Evolutionary conservation across 805 yeast genomes (phyloP).

Genomic region (Candida parachauliodes): DNA sequence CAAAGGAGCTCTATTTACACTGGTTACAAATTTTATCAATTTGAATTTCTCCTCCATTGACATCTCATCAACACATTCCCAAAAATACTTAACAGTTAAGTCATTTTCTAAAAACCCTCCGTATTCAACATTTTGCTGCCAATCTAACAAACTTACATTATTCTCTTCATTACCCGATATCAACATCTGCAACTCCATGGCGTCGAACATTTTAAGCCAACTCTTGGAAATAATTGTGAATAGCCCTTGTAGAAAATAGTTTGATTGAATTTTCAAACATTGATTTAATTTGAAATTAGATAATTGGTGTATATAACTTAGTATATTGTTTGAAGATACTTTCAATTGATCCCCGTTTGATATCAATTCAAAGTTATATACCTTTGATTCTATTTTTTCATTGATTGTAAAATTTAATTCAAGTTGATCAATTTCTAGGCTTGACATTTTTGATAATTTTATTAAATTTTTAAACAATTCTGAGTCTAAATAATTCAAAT

Average conservation of each 20-base stretch:
- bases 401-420: slow-evolving; percentile 67
- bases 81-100: slow-evolving; percentile 60
- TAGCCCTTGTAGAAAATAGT: slow-evolving; percentile 66
- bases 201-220: slow-evolving; percentile 85
- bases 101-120: slow-evolving; percentile 60
- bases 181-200: slow-evolving; percentile 78
- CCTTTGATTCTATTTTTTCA: slow-evolving; percentile 39
- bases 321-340: slow-evolving; percentile 59
- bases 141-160: slow-evolving; percentile 68
- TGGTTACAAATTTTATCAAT: slow-evolving; percentile 83
- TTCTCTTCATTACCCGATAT: slow-evolving; percentile 77
- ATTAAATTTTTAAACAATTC: slow-evolving; percentile 63
- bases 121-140: slow-evolving; percentile 57
- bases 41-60: slow-evolving; percentile 55
- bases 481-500: slow-evolving; percentile 65
- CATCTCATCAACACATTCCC: slow-evolving; percentile 76
- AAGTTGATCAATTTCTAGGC: slow-evolving; percentile 52
- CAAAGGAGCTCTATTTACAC: slow-evolving; percentile 88
- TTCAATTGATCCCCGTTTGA: slow-evolving; percentile 48
- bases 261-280: slow-evolving; percentile 54
- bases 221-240: slow-evolving; percentile 60
- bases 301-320: slow-evolving; percentile 71
- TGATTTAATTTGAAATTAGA: slow-evolving; percentile 77
- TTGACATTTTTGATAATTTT: slow-evolving; percentile 54
- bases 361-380: slow-evolving; percentile 52